A percentile compares a stretch with the other conserved stretches of the same genome.
Conservation (phyloP, 441 rosid genomes). For the Brassica hybrid region DNA sequence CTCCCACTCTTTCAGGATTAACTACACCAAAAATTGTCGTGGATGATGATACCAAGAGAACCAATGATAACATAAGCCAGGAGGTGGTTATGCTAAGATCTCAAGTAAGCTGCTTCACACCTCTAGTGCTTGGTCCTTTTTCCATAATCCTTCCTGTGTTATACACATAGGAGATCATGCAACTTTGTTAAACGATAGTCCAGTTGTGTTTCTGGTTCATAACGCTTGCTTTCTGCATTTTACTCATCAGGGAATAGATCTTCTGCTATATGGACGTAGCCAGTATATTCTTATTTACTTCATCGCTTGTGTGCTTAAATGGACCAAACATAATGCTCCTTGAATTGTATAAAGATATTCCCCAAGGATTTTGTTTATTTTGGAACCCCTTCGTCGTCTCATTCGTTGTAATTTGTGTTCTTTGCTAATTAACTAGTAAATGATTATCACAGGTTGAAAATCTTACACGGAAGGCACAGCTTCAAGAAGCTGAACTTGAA, state of each 20-base stretch:
- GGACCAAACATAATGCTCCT: neutral
- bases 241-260: neutral
- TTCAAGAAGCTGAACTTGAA: slow-evolving; percentile 90
- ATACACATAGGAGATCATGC: slow-evolving; percentile 10
- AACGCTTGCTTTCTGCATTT: neutral
- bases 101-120: slow-evolving; percentile 57
- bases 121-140: slow-evolving; percentile 7
- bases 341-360: neutral
- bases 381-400: neutral
- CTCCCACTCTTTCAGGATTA: slow-evolving; percentile 85
- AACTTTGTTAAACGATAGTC: neutral
- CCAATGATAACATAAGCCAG: slow-evolving; percentile 74
- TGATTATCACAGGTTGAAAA: slow-evolving; percentile 66
- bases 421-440: slow-evolving; percentile 31
- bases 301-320: neutral
- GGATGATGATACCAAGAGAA: slow-evolving; percentile 77
- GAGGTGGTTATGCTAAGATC: slow-evolving; percentile 84
- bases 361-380: neutral
- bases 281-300: neutral
- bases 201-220: slow-evolving; percentile 2
- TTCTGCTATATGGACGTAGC: neutral
- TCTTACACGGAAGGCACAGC: slow-evolving; percentile 78
- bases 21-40: slow-evolving; percentile 69
- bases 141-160: slow-evolving; percentile 2
- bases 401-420: neutral